Evolutionary conservation across 2,329 filamentous ascomycete genomes (phyloP).

Genomic region (Penicillium sp.): DNA sequence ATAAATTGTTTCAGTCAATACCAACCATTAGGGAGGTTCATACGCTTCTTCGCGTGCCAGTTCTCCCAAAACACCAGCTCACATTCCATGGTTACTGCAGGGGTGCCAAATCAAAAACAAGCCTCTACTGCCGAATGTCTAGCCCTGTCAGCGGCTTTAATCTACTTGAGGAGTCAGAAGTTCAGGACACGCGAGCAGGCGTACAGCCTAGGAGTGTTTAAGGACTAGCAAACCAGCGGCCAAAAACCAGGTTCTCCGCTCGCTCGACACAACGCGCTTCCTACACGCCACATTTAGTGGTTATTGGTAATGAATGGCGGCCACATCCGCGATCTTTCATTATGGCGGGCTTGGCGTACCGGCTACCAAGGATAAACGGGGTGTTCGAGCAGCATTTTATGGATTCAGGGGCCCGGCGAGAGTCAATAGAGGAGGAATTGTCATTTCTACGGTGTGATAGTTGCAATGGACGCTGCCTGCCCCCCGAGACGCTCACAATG

Average conservation of each 20-base stretch:
- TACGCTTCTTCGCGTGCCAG: neutral
- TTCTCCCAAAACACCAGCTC: neutral
- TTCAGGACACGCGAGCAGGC: neutral
- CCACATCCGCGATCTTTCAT: neutral
- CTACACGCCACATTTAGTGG: neutral
- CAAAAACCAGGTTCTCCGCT: neutral
- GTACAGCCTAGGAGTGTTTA: neutral
- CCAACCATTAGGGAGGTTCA: neutral
- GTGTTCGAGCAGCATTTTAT: neutral
- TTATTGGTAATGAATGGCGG: constrained; percentile 3
- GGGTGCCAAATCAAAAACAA: neutral
- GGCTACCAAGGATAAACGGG: neutral
- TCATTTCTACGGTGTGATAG: neutral
- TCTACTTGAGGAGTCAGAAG: neutral
- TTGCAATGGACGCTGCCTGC: neutral
- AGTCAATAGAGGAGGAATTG: neutral
- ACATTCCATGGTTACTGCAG: constrained; percentile 1
- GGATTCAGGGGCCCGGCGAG: neutral
- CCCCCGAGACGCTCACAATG: neutral
- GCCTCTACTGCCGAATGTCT: neutral
- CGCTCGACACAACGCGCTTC: neutral
- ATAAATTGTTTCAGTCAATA: neutral
- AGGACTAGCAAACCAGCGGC: neutral
- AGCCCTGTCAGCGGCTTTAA: neutral
- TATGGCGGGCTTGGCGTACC: constrained; percentile 3